Conservation (phyloP, 2,329 filamentous ascomycete species). For the Thyridium curvatum region DNA sequence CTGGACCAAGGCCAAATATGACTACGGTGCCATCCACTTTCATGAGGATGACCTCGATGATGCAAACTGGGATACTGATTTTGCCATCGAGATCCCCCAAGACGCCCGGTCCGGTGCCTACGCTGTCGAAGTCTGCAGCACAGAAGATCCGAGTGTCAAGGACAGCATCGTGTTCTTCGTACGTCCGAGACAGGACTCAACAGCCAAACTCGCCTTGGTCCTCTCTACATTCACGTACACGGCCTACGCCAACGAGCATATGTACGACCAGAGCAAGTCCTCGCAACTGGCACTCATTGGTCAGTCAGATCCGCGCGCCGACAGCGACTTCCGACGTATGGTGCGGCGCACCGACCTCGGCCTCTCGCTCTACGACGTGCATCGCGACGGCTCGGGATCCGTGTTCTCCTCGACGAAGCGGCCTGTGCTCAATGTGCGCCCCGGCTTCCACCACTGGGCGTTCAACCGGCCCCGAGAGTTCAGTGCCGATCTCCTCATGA, state of each 20-base stretch:
- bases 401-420: conserved; percentile 22
- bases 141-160: background rate
- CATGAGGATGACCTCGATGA: conserved; percentile 7
- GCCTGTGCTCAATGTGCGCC: conserved; percentile 28
- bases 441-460: conserved; percentile 26
- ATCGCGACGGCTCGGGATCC: conserved; percentile 26
- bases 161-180: conserved; percentile 4
- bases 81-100: background rate
- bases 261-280: background rate
- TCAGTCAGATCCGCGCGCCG: no score
- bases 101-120: conserved; percentile 2
- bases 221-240: conserved; percentile 5
- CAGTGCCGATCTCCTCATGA: conserved; percentile 24
- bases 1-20: conserved; percentile 2
- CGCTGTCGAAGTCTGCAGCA: background rate
- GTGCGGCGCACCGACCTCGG: conserved; percentile 24
- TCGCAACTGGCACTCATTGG: no score
- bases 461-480: conserved; percentile 26
- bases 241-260: conserved; percentile 5
- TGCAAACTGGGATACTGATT: conserved; percentile 4
- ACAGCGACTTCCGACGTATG: no score
- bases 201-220: conserved; percentile 1
- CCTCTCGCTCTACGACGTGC: conserved; percentile 28
- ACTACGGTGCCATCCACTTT: conserved; percentile 6
- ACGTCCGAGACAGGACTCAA: background rate